A percentile compares a stretch with the other conserved stretches of the same genome.
phyloP scores from a whole-genome alignment of 345 rosid species.

The Abelmoschus esculentus region DNA sequence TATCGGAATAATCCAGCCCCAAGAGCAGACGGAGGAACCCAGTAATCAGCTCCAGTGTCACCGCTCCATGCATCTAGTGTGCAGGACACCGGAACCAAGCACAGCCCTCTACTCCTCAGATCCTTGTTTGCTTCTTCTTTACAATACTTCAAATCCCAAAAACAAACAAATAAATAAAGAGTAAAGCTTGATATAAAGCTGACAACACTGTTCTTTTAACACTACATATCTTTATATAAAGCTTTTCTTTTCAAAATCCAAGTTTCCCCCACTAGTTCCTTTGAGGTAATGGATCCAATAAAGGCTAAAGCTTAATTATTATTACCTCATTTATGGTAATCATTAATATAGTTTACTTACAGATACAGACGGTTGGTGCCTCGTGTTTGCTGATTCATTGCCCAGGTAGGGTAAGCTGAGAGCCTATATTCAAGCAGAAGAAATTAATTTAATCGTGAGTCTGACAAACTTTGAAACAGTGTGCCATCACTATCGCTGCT shows the following conservation, averaged over 20 bases:
- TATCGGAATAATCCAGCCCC: constrained; percentile 44
- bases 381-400: constrained; percentile 51
- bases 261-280: constrained; percentile 9
- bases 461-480: background rate
- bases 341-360: constrained; percentile 25
- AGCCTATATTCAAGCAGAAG: constrained; percentile 44
- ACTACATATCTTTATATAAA: too few species aligned
- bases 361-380: constrained; percentile 64
- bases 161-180: background rate
- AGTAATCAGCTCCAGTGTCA: constrained; percentile 90
- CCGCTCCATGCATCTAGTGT: constrained; percentile 76
- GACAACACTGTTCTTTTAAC: constrained; percentile 8
- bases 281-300: constrained; percentile 38
- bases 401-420: constrained; percentile 95
- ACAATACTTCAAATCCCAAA: constrained; percentile 21
- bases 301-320: too few species aligned
- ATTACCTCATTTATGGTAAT: constrained; percentile 12
- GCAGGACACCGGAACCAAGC: constrained; percentile 90
- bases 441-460: too few species aligned
- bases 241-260: constrained; percentile 19
- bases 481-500: constrained; percentile 13
- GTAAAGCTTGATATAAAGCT: constrained; percentile 29
- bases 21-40: constrained; percentile 85
- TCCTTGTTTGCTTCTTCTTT: constrained; percentile 50
- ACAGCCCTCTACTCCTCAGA: constrained; percentile 87